Evolutionary conservation across 116 monocot genomes (phyloP), one percentile per base, ranked within the genome.

Genomic region (Iris pallida): DNA sequence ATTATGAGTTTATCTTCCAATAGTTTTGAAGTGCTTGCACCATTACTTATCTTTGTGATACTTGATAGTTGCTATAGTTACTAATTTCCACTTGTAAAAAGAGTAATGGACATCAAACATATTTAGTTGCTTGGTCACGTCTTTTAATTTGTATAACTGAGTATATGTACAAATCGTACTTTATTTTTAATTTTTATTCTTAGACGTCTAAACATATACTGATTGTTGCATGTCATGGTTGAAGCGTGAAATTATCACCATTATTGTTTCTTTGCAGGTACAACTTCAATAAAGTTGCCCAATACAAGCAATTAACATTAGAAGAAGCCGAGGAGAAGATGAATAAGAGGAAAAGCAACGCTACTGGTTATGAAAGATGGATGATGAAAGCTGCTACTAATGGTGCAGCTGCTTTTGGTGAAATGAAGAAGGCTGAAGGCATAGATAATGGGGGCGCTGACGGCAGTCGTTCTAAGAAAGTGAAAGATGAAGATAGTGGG

Each of bases 321-420:
- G 99, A 99, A 81, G 99, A 99, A 76, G 99, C 99, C 71, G 99
- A 99, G 68, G 99, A 93, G 71, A 99, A 90, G 69, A 93, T 99
- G 99, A 99, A 82, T 66, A 93, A 99, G 59, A 83, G 99, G 53
- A 93, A 76, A 70, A 69, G 65, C 61, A 93, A 83, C 68, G 99
- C 99, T 64, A 80, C 82, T 30, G 99, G 99, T 16, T 99, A 99
- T 83, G 99, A 93, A 77, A 89, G 99, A 69, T 99, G 99, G 99
- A 90, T 99, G 93, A 99, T 93, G 99, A 99, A 99, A 71, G 85
- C 99, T 64, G 99, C 93, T 52, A 73, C 81, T 59, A 93, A 86
- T 86, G 99, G 99, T 19, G 63, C 99, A 66, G 99, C 88, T 71
- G 99, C 88, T 73, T 99, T 99, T 79, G 90, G 93, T 86, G 98